A percentile compares a stretch with the other conserved stretches of the same genome.
These are phyloP conservation scores for Pyrrhoderma lamaoense DNA, from an alignment of 1,284 basidiomycete genomes.

Conservation along the genomic window DNA sequence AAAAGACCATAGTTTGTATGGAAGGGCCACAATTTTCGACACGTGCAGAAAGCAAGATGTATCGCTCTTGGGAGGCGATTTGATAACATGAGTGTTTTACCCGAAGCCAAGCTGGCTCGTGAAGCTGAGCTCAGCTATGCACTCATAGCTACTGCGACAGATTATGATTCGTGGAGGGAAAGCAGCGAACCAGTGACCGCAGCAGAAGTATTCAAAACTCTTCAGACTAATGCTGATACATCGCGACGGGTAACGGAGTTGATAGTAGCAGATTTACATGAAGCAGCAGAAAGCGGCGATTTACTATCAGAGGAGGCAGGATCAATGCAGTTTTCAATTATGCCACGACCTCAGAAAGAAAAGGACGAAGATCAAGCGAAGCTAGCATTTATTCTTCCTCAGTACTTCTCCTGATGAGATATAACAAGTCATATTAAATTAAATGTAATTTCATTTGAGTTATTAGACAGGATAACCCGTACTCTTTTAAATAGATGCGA, in stretches of 20 bases:
- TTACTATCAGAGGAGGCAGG: slow-evolving; percentile 65
- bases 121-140: slow-evolving; percentile 95
- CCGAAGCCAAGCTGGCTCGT: slow-evolving; percentile 92
- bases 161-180: slow-evolving; percentile 88
- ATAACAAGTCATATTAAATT: too few relatives aligned
- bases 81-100: slow-evolving; percentile 97
- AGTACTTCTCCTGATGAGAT: slow-evolving; percentile 40
- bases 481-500: too few relatives aligned
- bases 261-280: slow-evolving; percentile 74
- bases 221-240: slow-evolving; percentile 79
- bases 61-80: slow-evolving; percentile 89
- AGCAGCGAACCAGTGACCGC: slow-evolving; percentile 79
- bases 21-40: slow-evolving; percentile 95
- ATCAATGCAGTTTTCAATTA: slow-evolving; percentile 78
- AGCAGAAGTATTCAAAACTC: slow-evolving; percentile 82
- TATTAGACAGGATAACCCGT: too few relatives aligned
- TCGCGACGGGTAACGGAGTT: slow-evolving; percentile 70
- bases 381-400: slow-evolving; percentile 72
- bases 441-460: too few relatives aligned
- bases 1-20: slow-evolving; percentile 92
- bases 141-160: slow-evolving; percentile 84
- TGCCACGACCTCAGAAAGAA: slow-evolving; percentile 63
- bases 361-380: slow-evolving; percentile 65
- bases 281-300: slow-evolving; percentile 42
- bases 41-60: slow-evolving; percentile 92